These are phyloP conservation scores for Colletotrichum falcatum DNA, from an alignment of 2,329 filamentous ascomycete genomes.

Conservation along the genomic window DNA sequence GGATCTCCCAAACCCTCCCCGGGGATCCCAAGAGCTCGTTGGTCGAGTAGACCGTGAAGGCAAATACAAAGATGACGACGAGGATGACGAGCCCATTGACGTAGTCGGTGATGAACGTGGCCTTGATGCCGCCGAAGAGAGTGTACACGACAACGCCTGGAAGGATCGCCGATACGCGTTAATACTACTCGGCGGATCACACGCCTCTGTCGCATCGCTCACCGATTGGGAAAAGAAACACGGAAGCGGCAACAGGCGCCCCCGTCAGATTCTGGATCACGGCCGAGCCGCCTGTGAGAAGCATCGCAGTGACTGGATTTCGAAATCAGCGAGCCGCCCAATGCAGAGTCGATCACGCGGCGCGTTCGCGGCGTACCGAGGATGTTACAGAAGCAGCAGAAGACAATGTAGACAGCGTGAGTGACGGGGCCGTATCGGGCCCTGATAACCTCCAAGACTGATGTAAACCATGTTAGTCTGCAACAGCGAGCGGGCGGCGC, in stretches of 20 bases:
- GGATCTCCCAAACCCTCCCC: constrained; percentile 79
- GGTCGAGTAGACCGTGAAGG: constrained; percentile 84
- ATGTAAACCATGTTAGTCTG: not conserved
- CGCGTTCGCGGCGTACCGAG: constrained; percentile 53
- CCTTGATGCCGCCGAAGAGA: constrained; percentile 82
- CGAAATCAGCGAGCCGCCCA: not conserved
- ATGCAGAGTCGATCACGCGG: not conserved
- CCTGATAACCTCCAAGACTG: constrained; percentile 80
- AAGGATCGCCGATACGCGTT: not conserved
- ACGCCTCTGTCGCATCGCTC: constrained; percentile 49
- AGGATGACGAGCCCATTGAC: constrained; percentile 88
- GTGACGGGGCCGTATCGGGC: constrained; percentile 80
- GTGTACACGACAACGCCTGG: constrained; percentile 76
- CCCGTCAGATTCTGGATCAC: constrained; percentile 41
- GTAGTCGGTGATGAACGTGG: constrained; percentile 87
- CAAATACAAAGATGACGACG: constrained; percentile 87
- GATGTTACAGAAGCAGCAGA: constrained; percentile 83
- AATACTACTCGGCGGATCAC: too few species aligned
- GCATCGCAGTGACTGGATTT: constrained; percentile 87
- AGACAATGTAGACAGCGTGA: constrained; percentile 84
- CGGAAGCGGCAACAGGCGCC: constrained; percentile 78
- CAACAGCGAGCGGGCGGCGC: rapidly evolving
- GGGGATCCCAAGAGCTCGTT: constrained; percentile 80
- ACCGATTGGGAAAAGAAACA: constrained; percentile 84
- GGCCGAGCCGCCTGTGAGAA: constrained; percentile 79